A percentile compares a stretch with the other conserved stretches of the same genome.
These are phyloP conservation scores for Eucalyptus caleyi DNA, from an alignment of 345 rosid genomes.

Conservation along the genomic window DNA sequence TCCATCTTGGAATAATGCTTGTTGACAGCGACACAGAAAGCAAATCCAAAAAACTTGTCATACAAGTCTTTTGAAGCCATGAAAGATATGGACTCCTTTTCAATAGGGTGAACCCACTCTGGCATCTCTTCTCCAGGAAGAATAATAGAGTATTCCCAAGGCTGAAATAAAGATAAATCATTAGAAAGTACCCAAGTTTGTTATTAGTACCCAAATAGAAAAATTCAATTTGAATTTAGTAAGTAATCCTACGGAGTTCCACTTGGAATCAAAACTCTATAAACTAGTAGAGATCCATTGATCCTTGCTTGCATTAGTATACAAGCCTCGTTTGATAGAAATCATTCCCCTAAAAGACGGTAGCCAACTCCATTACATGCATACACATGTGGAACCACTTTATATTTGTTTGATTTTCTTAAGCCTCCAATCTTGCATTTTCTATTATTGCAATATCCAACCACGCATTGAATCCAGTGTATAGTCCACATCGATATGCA, in stretches of 20 bases:
- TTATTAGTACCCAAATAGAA: neutral
- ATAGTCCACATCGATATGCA: neutral
- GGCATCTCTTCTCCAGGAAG: neutral
- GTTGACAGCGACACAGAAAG: neutral
- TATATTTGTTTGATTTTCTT: no score
- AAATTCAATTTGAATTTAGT: neutral
- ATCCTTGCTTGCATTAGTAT: no score
- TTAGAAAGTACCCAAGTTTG: neutral
- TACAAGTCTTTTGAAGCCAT: neutral
- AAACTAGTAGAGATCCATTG: neutral
- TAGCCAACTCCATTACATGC: no score
- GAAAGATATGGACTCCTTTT: neutral
- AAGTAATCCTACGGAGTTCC: neutral
- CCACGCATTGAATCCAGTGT: neutral
- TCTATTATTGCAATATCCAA: neutral
- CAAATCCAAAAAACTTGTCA: neutral
- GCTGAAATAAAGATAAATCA: accelerated
- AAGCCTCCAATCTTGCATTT: neutral
- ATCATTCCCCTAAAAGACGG: no score
- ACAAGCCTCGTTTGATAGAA: no score
- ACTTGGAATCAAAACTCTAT: neutral
- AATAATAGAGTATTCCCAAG: no score
- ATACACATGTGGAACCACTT: no score
- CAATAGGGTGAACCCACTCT: neutral
- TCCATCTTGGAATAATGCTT: no score